Evolutionary conservation across 371 early-diverging fungal genomes (phyloP).

Genomic region (Syncephalastrum monosporum): DNA sequence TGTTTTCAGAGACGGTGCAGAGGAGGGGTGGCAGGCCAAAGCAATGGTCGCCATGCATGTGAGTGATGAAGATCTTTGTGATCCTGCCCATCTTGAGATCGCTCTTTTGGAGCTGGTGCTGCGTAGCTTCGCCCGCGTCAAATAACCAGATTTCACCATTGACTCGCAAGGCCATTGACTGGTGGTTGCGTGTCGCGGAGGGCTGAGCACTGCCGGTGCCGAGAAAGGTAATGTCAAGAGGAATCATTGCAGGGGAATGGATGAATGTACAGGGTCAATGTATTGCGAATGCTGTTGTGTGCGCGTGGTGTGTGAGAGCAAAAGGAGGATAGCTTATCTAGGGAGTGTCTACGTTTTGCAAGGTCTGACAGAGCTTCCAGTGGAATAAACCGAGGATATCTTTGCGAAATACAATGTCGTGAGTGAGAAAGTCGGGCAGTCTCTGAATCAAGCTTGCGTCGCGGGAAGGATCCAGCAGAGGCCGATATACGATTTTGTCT

Average conservation of each 20-base stretch:
- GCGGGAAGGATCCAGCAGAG: conserved; percentile 15
- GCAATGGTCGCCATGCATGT: conserved; percentile 67
- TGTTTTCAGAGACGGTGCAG: conserved; percentile 49
- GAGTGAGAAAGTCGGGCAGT: conserved; percentile 14
- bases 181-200: conserved; percentile 67
- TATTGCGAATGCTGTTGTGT: too few relatives aligned
- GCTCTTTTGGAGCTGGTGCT: conserved; percentile 61
- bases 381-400: conserved; percentile 17
- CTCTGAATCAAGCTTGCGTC: conserved; percentile 14
- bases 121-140: conserved; percentile 80
- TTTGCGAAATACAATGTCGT: conserved; percentile 15
- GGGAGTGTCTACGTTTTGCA: background rate
- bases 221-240: conserved; percentile 60
- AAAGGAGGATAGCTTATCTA: too few relatives aligned
- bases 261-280: too few relatives aligned
- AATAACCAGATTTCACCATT: conserved; percentile 61
- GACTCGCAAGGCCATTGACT: conserved; percentile 55
- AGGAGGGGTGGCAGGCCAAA: conserved; percentile 58
- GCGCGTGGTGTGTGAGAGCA: too few relatives aligned
- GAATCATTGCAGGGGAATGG: conserved; percentile 3
- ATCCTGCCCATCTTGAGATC: conserved; percentile 43
- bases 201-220: conserved; percentile 77
- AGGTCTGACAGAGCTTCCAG: conserved; percentile 11
- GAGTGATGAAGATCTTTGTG: conserved; percentile 55
- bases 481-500: conserved; percentile 17